Evolutionary conservation across 1,284 basidiomycete species (phyloP), one percentile per base, ranked within the genome.

Genomic region (Phylloporus gajari): DNA sequence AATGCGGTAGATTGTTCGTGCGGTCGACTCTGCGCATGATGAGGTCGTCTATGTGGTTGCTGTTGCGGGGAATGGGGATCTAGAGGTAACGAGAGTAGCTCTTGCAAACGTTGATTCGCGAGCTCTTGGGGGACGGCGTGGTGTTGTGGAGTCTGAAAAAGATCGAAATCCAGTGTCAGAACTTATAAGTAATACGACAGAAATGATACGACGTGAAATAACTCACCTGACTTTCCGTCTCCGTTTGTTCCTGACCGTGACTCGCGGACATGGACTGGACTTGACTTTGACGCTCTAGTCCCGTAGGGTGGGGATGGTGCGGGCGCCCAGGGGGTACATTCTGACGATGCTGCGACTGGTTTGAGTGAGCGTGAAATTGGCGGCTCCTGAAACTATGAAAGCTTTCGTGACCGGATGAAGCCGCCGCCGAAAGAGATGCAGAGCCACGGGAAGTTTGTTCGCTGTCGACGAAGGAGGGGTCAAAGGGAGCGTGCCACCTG

Each of bases 401-500:
- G 12, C 51, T 25, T 23, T 66, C 35, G 17, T 40, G 61, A 65
- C 42, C n/a, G 9, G 63, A 27, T 40, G 73, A 42, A 32, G 38
- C 13, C 3, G 59, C 19, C 48, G 63, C 12, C 9, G 56, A 2
- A 40, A 61, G 30, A 21, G 70, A 66, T 8, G 61, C 9, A 12
- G 72, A 19, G 46, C 70, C 59, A 21, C 48, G 64, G 11, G 68
- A 30, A 25, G 40, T 9, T 46, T 69, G 27, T 11, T 48, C 44
- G 51, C 44, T 30, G 30, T 59, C 23, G 59, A 78, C 58, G 59
- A 73, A 68, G 7, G 74, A 59, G 12, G 78, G 56, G n/a, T 69
- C 53, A 12, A 79, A 83, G 13, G 73, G 68, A 0, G 58, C 27
- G n/a, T 74, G 67, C 81, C 81, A 83, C 59, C 73, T 69, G 23